phyloP scores from a whole-genome alignment of 2,329 filamentous ascomycete genomes.

The Aureobasidium namibiae region DNA sequence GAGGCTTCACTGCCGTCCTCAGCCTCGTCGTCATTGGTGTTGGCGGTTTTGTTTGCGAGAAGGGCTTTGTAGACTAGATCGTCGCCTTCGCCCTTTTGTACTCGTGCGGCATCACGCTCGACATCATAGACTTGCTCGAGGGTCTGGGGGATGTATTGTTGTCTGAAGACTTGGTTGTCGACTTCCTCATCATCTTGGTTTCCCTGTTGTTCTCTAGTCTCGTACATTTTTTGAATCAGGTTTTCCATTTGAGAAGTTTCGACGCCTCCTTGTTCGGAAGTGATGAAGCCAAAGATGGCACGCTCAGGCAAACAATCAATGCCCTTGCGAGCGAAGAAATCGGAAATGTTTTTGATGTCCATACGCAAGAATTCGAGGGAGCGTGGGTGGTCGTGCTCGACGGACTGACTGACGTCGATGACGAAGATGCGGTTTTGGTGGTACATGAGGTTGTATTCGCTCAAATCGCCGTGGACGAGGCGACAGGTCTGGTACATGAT shows the following conservation, averaged over 20 bases:
- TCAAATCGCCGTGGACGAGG: conserved; percentile 91
- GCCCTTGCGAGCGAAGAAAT: conserved; percentile 82
- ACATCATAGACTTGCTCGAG: conserved; percentile 94
- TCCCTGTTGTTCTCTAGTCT: conserved; percentile 41
- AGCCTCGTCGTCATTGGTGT: conserved; percentile 16
- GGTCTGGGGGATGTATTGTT: conserved; percentile 94
- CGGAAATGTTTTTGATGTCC: conserved; percentile 95
- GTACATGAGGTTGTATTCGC: conserved; percentile 96
- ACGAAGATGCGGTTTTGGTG: conserved; percentile 75
- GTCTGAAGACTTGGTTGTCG: conserved; percentile 85
- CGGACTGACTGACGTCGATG: conserved; percentile 95
- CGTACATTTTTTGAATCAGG: conserved; percentile 60
- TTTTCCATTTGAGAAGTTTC: conserved; percentile 54
- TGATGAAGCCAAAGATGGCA: conserved; percentile 77
- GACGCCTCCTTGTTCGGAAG: conserved; percentile 49
- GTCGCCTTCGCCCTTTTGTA: conserved; percentile 63
- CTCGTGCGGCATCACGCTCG: conserved; percentile 76
- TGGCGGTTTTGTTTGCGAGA: conserved; percentile 59
- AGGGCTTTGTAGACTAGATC: conserved; percentile 81
- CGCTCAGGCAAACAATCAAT: conserved; percentile 75
- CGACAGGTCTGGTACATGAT: conserved; percentile 86
- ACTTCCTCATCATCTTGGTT: conserved; percentile 56
- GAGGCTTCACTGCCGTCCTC: conserved; percentile 26
- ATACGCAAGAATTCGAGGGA: conserved; percentile 91
- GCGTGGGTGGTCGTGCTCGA: conserved; percentile 91